Evolutionary conservation across 2,329 filamentous ascomycete species (phyloP).

Genomic region (Alternaria sp.): DNA sequence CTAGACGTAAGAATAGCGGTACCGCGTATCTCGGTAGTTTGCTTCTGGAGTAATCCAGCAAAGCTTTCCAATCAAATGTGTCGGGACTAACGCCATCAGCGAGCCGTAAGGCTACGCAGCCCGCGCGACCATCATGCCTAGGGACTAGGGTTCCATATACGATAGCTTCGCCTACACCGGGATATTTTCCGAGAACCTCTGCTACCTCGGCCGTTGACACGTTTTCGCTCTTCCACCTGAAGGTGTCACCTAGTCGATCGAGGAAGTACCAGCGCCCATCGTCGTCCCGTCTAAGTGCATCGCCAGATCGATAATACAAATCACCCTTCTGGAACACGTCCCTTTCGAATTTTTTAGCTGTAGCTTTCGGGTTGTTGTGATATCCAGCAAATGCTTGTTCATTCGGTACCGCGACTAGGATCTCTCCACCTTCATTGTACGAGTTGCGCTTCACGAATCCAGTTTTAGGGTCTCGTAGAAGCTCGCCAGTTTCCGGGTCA

Average conservation of each 20-base stretch:
- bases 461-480: constrained; percentile 69
- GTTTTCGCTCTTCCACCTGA: constrained; percentile 59
- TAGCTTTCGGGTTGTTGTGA: constrained; percentile 70
- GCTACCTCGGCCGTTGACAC: constrained; percentile 58
- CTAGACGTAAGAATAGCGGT: constrained; percentile 73
- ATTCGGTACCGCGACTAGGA: constrained; percentile 68
- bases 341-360: constrained; percentile 61
- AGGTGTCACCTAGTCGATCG: constrained; percentile 57
- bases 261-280: constrained; percentile 59
- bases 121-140: constrained; percentile 59
- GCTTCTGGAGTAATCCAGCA: constrained; percentile 31
- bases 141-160: constrained; percentile 58
- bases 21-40: constrained; percentile 74
- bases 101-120: constrained; percentile 65
- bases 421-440: constrained; percentile 75
- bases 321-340: constrained; percentile 56
- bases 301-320: constrained; percentile 56
- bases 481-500: constrained; percentile 71
- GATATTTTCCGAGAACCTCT: constrained; percentile 52
- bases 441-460: constrained; percentile 69
- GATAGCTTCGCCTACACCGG: constrained; percentile 54
- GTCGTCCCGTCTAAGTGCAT: constrained; percentile 52
- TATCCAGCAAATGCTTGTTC: constrained; percentile 66
- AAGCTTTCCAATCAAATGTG: constrained; percentile 36
- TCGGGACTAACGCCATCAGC: constrained; percentile 48